Conservation (phyloP, 78 protist species). For the Neovahlkampfia damariscottae region DNA sequence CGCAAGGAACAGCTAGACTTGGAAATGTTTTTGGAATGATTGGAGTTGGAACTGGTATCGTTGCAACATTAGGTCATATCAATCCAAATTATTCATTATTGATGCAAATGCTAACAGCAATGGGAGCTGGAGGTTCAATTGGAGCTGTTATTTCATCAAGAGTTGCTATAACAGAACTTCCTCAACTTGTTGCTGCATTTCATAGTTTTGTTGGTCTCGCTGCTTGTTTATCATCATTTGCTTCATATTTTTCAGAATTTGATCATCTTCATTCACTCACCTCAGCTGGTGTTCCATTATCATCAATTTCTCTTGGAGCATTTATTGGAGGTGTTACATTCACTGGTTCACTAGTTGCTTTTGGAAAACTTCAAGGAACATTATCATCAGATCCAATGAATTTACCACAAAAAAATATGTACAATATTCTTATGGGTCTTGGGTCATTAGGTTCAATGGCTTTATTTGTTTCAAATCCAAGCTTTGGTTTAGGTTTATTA, state of each 20-base stretch:
- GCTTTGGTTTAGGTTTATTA: slow-evolving; percentile 25
- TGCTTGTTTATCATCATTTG: slow-evolving; percentile 29
- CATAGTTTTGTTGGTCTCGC: slow-evolving; percentile 76
- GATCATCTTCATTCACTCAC: not conserved
- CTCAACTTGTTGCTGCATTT: slow-evolving; percentile 65
- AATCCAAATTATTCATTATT: not conserved
- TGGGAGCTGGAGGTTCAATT: slow-evolving; percentile 21
- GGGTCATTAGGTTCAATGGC: slow-evolving; percentile 31
- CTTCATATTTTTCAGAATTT: not conserved
- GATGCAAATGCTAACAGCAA: slow-evolving; percentile 3
- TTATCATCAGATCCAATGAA: slow-evolving; percentile 30
- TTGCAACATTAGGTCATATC: slow-evolving; percentile 4
- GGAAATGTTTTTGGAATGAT: slow-evolving; percentile 30
- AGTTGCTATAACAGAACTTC: slow-evolving; percentile 42
- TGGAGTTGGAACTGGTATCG: slow-evolving; percentile 24
- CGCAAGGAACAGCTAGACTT: slow-evolving; percentile 26
- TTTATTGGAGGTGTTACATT: slow-evolving; percentile 75
- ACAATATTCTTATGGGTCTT: slow-evolving; percentile 29
- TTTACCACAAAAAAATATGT: slow-evolving; percentile 38
- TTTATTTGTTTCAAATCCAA: slow-evolving; percentile 10
- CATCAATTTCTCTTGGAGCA: slow-evolving; percentile 51
- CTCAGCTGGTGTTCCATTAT: slow-evolving; percentile 3
- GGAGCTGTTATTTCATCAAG: not conserved
- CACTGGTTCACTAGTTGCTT: slow-evolving; percentile 89
- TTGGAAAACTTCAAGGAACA: slow-evolving; percentile 73